These are phyloP conservation scores for Lactarius psammicola DNA, from an alignment of 768 basidiomycete genomes.

Conservation along the genomic window DNA sequence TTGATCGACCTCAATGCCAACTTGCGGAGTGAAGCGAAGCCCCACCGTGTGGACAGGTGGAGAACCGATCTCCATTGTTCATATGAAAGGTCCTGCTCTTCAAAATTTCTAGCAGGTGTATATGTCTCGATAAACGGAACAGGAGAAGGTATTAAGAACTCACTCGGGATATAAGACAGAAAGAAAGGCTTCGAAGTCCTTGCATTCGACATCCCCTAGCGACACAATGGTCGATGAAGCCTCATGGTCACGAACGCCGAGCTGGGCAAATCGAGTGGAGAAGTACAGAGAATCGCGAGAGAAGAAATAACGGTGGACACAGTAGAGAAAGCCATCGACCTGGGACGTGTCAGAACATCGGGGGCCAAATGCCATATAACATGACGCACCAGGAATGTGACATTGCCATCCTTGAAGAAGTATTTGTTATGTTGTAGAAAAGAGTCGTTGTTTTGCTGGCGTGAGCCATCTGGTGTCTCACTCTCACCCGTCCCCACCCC, in stretches of 20 bases:
- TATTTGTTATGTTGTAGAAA: slow-evolving; percentile 1
- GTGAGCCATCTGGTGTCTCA: neutral
- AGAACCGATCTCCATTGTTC: slow-evolving; percentile 33
- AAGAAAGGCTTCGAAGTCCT: slow-evolving; percentile 20
- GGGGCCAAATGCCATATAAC: neutral
- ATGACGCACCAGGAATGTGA: slow-evolving; percentile 19
- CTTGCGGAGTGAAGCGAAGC: slow-evolving; percentile 32
- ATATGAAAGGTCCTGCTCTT: slow-evolving; percentile 11
- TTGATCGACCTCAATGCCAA: slow-evolving; percentile 2
- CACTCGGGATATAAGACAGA: slow-evolving; percentile 18
- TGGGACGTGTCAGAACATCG: neutral
- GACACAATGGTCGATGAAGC: neutral
- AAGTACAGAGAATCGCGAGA: slow-evolving; percentile 18
- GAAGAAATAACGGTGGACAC: slow-evolving; percentile 20
- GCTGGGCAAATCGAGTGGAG: neutral
- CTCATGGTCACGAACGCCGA: neutral
- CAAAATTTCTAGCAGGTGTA: slow-evolving; percentile 11
- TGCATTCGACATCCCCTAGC: slow-evolving; percentile 2
- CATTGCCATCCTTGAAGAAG: slow-evolving; percentile 16
- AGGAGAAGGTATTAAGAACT: neutral
- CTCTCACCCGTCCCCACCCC: neutral
- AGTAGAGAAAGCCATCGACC: slow-evolving; percentile 13
- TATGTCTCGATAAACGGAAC: neutral
- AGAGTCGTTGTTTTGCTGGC: neutral
- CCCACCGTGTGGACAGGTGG: slow-evolving; percentile 34